phyloP scores from a whole-genome alignment of 1,139 yeast species.

The Debaryomyces subglobosus region DNA sequence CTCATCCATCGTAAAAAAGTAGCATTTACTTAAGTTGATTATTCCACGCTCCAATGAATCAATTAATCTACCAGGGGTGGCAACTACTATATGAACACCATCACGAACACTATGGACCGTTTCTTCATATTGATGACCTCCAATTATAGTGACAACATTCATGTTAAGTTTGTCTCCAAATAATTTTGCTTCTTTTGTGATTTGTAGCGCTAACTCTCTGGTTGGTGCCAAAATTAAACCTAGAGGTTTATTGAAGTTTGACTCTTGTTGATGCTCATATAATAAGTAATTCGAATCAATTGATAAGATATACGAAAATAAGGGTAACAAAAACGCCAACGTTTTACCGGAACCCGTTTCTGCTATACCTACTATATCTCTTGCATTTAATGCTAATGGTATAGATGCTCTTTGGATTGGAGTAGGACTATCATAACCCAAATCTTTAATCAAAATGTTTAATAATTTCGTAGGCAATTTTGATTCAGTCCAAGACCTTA shows the following conservation, averaged over 20 bases:
- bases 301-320: constrained; percentile 56
- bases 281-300: constrained; percentile 40
- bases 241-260: constrained; percentile 36
- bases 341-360: constrained; percentile 98
- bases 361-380: constrained; percentile 87
- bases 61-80: constrained; percentile 89
- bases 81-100: constrained; percentile 84
- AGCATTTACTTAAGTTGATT: constrained; percentile 61
- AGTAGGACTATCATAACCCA: constrained; percentile 69
- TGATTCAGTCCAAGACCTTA: constrained; percentile 75
- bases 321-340: constrained; percentile 76
- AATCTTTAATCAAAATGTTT: constrained; percentile 32
- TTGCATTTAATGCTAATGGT: constrained; percentile 63
- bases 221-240: constrained; percentile 89
- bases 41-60: constrained; percentile 76
- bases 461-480: constrained; percentile 48
- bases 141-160: constrained; percentile 71
- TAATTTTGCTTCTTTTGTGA: constrained; percentile 63
- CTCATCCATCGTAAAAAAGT: constrained; percentile 81
- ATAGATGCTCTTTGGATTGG: constrained; percentile 90
- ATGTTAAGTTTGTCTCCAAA: constrained; percentile 48
- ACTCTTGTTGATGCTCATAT: constrained; percentile 35
- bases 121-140: constrained; percentile 86
- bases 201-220: constrained; percentile 90
- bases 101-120: constrained; percentile 60